Conservation (phyloP, 2,329 filamentous ascomycete species). For the Rugonectria rugulosa region DNA sequence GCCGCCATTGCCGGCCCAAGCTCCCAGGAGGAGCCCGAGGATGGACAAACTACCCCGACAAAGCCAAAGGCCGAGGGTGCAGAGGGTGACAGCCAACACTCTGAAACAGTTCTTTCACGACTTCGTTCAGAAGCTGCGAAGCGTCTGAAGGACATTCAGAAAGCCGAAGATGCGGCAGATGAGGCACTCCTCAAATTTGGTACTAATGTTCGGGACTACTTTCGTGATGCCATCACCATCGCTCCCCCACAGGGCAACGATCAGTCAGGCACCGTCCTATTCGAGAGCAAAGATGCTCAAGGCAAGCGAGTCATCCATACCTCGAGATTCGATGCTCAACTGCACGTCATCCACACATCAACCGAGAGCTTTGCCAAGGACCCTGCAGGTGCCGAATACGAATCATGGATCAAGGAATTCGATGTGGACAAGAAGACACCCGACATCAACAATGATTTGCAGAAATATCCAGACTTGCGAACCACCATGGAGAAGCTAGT, state of each 20-base stretch:
- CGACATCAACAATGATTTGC: slow-evolving; percentile 80
- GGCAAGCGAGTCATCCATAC: slow-evolving; percentile 95
- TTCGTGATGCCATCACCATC: slow-evolving; percentile 89
- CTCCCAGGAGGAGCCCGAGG: slow-evolving; percentile 43
- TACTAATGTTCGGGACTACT: slow-evolving; percentile 85
- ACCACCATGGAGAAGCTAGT: slow-evolving; percentile 94
- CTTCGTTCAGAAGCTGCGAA: slow-evolving; percentile 81
- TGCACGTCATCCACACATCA: slow-evolving; percentile 93
- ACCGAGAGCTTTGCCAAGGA: slow-evolving; percentile 84
- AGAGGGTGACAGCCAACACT: slow-evolving; percentile 53
- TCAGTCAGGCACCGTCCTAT: slow-evolving; percentile 73
- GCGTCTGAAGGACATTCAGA: slow-evolving; percentile 86
- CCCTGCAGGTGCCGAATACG: slow-evolving; percentile 77
- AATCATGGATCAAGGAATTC: slow-evolving; percentile 76
- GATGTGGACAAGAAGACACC: slow-evolving; percentile 85
- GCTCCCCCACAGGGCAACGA: slow-evolving; percentile 71
- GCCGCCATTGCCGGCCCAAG: slow-evolving; percentile 45
- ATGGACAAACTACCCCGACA: slow-evolving; percentile 57
- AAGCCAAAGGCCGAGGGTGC: slow-evolving; percentile 46
- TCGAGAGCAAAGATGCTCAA: slow-evolving; percentile 90
- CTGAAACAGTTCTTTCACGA: slow-evolving; percentile 75
- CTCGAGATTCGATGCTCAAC: slow-evolving; percentile 91
- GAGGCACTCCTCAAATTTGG: slow-evolving; percentile 94
- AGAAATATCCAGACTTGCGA: slow-evolving; percentile 85
- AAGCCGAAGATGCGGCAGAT: slow-evolving; percentile 93